Base-by-base conservation (phyloP, 2,329 filamentous ascomycete species). In the Clonostachys chloroleuca region DNA sequence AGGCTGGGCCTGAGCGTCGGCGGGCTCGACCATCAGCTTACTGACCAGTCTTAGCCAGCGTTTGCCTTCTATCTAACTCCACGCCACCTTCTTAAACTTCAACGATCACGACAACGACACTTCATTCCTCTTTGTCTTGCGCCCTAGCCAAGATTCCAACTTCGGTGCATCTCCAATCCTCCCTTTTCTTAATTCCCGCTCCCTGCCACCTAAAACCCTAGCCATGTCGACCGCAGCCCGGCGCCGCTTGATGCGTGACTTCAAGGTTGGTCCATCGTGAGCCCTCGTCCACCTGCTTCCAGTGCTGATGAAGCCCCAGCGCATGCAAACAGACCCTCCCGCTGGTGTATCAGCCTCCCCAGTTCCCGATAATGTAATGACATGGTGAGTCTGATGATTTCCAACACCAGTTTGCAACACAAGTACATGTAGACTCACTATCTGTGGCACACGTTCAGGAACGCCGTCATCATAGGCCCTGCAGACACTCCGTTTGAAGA, bases 261-360 rank as follows among this genome's bases (percentile, higher is more conserved):
- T 97, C 82, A 97, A 97, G 87, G 91, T 95, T 68, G 51, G 81
- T 64, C 55, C 50, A 8, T 45, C 42, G 40, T 30, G 42, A 35
- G 44, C 34, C 47, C 10, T 44, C 35, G 36, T 45, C 49, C 40
- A 39, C 14, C 34, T 40, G 20, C 3, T 18, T 16, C 40, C 35
- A 13, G 16, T 12, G 47, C 50, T 56, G 33, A 60, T 49, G 39
- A 24, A 36, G 30, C 34, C 24, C 47, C 64, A 96, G 92, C 91
- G 94, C 70, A 99, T 99, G 92, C 94, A 99, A 74, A 97, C 92
- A 42, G 94, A 99, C 64, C 94, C 94, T 66, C 94, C 94, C 10
- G 92, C 92, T 45, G 94, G 94, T 49, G 92, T 99, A 46, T 97
- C 92, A 54, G 94, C 94, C 14, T 97, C 92, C 46, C 94, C 94